Evolutionary conservation across 208 protist genomes (phyloP).

Genomic region (Porcisia hertigi): DNA sequence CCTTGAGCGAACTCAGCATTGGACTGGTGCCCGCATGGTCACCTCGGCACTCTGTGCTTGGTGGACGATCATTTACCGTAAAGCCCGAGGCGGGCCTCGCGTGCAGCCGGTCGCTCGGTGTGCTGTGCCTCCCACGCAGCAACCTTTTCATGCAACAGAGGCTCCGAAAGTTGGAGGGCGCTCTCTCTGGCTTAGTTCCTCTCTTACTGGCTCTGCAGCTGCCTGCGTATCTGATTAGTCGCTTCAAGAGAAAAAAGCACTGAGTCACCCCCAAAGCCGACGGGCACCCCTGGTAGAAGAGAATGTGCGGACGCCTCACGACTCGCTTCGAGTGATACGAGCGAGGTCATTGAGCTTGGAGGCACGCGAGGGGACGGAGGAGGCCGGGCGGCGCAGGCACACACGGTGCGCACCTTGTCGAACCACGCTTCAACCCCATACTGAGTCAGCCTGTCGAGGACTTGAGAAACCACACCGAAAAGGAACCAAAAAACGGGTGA

Average conservation of each 20-base stretch:
- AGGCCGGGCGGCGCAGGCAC: neutral
- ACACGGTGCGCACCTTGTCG: slow-evolving; percentile 5
- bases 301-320: neutral
- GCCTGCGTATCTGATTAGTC: no score
- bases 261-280: neutral
- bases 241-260: neutral
- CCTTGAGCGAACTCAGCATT: neutral
- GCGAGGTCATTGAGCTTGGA: neutral
- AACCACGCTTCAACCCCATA: slow-evolving; percentile 22
- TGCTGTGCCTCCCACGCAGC: slow-evolving; percentile 19
- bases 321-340: neutral
- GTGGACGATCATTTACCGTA: neutral
- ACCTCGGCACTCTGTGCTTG: neutral
- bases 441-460: neutral
- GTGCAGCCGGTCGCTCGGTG: slow-evolving; percentile 6
- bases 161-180: neutral
- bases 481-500: neutral
- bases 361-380: neutral
- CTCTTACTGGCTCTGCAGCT: neutral
- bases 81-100: slow-evolving; percentile 7
- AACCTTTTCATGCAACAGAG: neutral
- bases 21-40: neutral
- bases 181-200: neutral
- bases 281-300: neutral
- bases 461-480: neutral